Conservation (phyloP, 2,329 filamentous ascomycete species). For the Cercospora berteroae region DNA sequence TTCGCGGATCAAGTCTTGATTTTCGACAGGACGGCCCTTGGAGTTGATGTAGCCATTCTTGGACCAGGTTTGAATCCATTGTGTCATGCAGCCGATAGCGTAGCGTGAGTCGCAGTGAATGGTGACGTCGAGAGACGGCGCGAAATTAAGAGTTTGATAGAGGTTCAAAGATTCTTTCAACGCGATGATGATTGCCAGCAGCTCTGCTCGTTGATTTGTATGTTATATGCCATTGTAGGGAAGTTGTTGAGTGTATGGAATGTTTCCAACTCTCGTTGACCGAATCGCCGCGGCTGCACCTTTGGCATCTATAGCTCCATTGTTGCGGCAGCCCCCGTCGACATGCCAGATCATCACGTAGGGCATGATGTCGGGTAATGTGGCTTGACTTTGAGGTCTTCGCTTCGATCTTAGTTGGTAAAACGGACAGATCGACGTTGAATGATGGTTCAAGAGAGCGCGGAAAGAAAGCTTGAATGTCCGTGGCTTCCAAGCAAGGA, state of each 20-base stretch:
- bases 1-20: neutral
- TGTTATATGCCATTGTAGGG: neutral
- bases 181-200: conserved; percentile 16
- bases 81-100: neutral
- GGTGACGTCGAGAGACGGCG: neutral
- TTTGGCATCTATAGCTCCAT: conserved; percentile 13
- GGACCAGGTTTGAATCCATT: neutral
- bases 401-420: too few species aligned
- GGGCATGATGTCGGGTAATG: neutral
- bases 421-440: too few species aligned
- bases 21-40: neutral
- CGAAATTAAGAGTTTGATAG: neutral
- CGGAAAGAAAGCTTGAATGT: too few species aligned
- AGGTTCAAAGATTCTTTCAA: neutral
- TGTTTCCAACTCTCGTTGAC: neutral
- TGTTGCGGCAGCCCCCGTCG: conserved; percentile 20
- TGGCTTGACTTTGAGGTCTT: too few species aligned
- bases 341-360: conserved; percentile 18
- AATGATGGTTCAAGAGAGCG: too few species aligned
- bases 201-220: conserved; percentile 20
- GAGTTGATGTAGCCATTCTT: neutral
- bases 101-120: neutral
- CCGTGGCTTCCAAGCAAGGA: too few species aligned
- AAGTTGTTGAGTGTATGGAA: neutral
- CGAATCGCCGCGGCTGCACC: conserved; percentile 15